A percentile compares a stretch with the other conserved stretches of the same genome.
Conservation (phyloP, 2,329 filamentous ascomycete genomes). For the Bipolaris gigantea region DNA sequence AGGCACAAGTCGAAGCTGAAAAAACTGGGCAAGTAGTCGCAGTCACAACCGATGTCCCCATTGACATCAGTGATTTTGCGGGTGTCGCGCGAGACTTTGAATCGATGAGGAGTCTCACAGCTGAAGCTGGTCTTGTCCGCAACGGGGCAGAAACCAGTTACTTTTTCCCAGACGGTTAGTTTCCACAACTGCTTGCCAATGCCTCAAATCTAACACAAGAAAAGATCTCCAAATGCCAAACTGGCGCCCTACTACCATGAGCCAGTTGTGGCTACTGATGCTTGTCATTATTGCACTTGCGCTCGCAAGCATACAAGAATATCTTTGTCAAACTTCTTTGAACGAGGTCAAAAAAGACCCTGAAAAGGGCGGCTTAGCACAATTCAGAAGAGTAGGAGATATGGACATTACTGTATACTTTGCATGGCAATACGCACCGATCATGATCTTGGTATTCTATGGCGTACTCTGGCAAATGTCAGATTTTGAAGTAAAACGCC, state of each 20-base stretch:
- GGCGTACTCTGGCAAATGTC: slow-evolving; percentile 55
- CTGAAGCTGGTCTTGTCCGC: slow-evolving; percentile 13
- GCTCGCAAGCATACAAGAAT: slow-evolving; percentile 43
- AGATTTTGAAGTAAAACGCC: slow-evolving; percentile 55
- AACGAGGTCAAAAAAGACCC: slow-evolving; percentile 20
- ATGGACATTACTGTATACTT: slow-evolving; percentile 37
- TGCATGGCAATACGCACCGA: slow-evolving; percentile 47
- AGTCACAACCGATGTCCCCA: slow-evolving; percentile 44
- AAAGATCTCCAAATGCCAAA: slow-evolving; percentile 45
- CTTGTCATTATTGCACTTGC: slow-evolving; percentile 39
- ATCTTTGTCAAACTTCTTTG: slow-evolving; percentile 42
- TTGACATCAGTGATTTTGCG: slow-evolving; percentile 49
- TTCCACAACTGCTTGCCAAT: not conserved
- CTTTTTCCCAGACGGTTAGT: slow-evolving; percentile 41
- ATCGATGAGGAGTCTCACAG: slow-evolving; percentile 30
- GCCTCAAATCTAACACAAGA: not conserved
- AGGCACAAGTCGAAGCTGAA: slow-evolving; percentile 49
- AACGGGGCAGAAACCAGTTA: slow-evolving; percentile 40
- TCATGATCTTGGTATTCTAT: slow-evolving; percentile 53
- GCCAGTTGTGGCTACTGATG: slow-evolving; percentile 40
- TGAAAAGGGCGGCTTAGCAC: slow-evolving; percentile 29
- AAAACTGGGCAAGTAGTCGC: slow-evolving; percentile 50
- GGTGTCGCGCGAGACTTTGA: slow-evolving; percentile 40
- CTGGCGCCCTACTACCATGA: slow-evolving; percentile 47
- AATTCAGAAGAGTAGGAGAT: slow-evolving; percentile 34